These are phyloP conservation scores for Apiospora aurea DNA, from an alignment of 2,329 filamentous ascomycete species.

Conservation along the genomic window DNA sequence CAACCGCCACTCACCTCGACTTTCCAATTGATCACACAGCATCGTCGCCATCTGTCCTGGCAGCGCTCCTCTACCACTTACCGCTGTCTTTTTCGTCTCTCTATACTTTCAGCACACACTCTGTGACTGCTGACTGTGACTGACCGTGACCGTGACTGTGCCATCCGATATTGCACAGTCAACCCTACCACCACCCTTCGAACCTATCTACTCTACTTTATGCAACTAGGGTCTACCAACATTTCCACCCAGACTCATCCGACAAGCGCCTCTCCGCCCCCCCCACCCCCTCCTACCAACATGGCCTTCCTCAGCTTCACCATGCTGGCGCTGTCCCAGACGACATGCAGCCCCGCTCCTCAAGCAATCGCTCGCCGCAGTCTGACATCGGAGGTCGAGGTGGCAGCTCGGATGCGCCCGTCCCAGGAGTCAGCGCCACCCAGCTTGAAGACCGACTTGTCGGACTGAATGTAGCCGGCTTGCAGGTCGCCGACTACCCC, in stretches of 20 bases:
- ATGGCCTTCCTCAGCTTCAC: constrained; percentile 59
- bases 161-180: constrained; percentile 59
- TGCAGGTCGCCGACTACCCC: constrained; percentile 37
- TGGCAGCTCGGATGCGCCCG: constrained; percentile 28
- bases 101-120: not conserved
- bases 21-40: not conserved
- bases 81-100: not conserved
- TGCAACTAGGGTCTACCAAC: constrained; percentile 65
- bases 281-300: constrained; percentile 53
- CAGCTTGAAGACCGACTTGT: constrained; percentile 58
- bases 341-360: constrained; percentile 42
- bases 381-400: constrained; percentile 4
- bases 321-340: constrained; percentile 49
- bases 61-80: constrained; percentile 3
- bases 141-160: constrained; percentile 53
- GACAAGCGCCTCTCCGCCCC: constrained; percentile 42
- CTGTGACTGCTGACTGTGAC: constrained; percentile 24
- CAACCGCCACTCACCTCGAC: constrained; percentile 6
- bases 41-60: not conserved
- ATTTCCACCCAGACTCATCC: constrained; percentile 38
- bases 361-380: not conserved
- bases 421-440: constrained; percentile 33
- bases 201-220: constrained; percentile 60
- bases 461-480: constrained; percentile 55
- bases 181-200: constrained; percentile 39